Conservation (phyloP, 1,284 basidiomycete species). For the Ustilago vetiveriae region DNA sequence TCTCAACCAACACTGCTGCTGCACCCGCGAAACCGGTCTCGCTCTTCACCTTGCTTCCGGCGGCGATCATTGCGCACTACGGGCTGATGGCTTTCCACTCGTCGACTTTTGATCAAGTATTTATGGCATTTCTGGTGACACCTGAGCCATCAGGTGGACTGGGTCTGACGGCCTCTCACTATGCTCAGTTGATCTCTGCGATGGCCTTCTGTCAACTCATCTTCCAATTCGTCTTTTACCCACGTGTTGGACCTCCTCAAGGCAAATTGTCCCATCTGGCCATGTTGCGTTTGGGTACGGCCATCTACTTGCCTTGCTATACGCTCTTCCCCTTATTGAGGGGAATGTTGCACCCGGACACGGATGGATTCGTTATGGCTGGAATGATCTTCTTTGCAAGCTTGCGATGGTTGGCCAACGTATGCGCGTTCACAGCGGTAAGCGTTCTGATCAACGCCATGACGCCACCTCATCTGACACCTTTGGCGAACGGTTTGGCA, state of each 20-base stretch:
- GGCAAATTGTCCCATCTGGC: constrained; percentile 63
- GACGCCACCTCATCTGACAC: constrained; percentile 68
- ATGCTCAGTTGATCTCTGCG: constrained; percentile 65
- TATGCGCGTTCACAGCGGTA: constrained; percentile 66
- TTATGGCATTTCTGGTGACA: constrained; percentile 67
- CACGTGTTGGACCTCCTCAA: constrained; percentile 71
- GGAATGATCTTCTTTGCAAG: constrained; percentile 68
- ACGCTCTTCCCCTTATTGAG: constrained; percentile 69
- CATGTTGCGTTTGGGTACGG: constrained; percentile 61
- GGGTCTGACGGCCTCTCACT: constrained; percentile 66
- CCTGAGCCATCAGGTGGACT: constrained; percentile 62
- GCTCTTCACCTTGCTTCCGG: constrained; percentile 56
- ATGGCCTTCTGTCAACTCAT: constrained; percentile 62
- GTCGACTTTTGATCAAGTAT: constrained; percentile 66
- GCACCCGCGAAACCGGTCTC: constrained; percentile 11
- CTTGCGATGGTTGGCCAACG: constrained; percentile 67
- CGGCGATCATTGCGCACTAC: constrained; percentile 65
- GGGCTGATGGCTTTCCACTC: constrained; percentile 64
- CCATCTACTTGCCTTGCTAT: constrained; percentile 52
- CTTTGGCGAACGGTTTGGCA: constrained; percentile 69
- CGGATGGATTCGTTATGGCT: constrained; percentile 68
- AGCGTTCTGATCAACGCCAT: constrained; percentile 68
- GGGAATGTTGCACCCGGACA: constrained; percentile 66
- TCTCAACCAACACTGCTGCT: neutral
- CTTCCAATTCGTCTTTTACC: constrained; percentile 71